These are phyloP conservation scores for Sisymbrium altissimum DNA, from an alignment of 345 rosid genomes.

Conservation along the genomic window DNA sequence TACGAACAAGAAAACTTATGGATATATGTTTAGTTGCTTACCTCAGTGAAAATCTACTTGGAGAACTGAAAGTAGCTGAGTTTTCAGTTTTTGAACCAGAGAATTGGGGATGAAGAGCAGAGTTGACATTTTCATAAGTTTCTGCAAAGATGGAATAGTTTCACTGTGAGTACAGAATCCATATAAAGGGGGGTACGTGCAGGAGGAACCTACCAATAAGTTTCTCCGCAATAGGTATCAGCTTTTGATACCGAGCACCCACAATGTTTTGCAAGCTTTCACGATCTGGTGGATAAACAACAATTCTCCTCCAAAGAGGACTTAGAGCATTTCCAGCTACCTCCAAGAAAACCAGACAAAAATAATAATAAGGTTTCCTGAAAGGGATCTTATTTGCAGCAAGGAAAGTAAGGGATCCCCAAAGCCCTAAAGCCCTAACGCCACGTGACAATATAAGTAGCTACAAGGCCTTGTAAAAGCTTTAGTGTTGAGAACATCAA, in stretches of 20 bases:
- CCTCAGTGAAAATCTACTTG: conserved; percentile 73
- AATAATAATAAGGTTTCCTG: not conserved
- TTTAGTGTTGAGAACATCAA: not conserved
- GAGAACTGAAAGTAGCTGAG: conserved; percentile 37
- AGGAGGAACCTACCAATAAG: conserved; percentile 58
- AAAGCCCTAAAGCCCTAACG: not conserved
- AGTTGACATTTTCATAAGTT: conserved; percentile 56
- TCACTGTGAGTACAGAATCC: conserved; percentile 12
- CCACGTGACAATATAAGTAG: not conserved
- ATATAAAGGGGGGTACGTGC: conserved; percentile 8
- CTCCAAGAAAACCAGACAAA: conserved; percentile 1
- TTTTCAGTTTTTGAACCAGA: conserved; percentile 37
- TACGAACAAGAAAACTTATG: conserved; percentile 1
- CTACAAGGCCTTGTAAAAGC: not conserved
- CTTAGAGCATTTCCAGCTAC: conserved; percentile 67
- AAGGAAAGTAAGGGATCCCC: not conserved
- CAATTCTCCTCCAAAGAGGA: conserved; percentile 78
- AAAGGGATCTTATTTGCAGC: not conserved
- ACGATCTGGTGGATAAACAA: conserved; percentile 61
- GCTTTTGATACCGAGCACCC: conserved; percentile 59
- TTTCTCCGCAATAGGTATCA: conserved; percentile 56
- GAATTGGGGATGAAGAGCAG: conserved; percentile 34
- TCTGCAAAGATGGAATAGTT: conserved; percentile 47
- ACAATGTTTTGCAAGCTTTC: conserved; percentile 63
- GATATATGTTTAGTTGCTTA: conserved; percentile 18